These are phyloP conservation scores for Saitozyma podzolica DNA, from an alignment of 768 basidiomycete genomes.

Conservation along the genomic window DNA sequence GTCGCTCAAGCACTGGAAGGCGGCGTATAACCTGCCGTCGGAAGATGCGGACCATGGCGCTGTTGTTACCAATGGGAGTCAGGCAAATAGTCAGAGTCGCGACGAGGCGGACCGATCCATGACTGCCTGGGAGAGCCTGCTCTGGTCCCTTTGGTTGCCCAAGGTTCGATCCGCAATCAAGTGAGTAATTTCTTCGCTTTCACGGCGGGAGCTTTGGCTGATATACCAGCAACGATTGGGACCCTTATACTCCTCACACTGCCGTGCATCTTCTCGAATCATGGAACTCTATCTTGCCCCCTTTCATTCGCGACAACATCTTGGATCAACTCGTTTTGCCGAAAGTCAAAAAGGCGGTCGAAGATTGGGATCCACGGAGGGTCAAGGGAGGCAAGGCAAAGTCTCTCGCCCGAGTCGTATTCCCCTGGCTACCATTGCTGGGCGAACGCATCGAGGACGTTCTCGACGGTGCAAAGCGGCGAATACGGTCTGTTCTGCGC, in stretches of 20 bases:
- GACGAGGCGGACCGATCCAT: constrained; percentile 60
- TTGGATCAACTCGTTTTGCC: constrained; percentile 94
- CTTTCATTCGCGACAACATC: constrained; percentile 89
- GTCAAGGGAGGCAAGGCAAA: constrained; percentile 54
- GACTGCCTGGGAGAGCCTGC: constrained; percentile 90
- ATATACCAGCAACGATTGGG: constrained; percentile 76
- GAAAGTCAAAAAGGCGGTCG: constrained; percentile 79
- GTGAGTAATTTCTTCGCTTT: constrained; percentile 45
- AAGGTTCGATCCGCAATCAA: constrained; percentile 90
- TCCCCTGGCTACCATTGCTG: constrained; percentile 92
- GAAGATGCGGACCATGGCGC: constrained; percentile 40
- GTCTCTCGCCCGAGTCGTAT: constrained; percentile 75
- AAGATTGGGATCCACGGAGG: constrained; percentile 64
- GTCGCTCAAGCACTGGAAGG: constrained; percentile 50
- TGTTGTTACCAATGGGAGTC: constrained; percentile 4
- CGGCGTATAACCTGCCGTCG: constrained; percentile 44
- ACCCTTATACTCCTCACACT: constrained; percentile 67
- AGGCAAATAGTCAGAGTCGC: background rate
- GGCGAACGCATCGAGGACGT: constrained; percentile 79
- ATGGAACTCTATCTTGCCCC: constrained; percentile 83
- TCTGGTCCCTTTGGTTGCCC: constrained; percentile 96
- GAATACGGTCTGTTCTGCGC: constrained; percentile 75
- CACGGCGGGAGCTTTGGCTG: background rate
- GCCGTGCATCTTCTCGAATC: constrained; percentile 81
- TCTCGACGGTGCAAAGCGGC: constrained; percentile 81